Base-by-base conservation (phyloP, 73 alveolate genomes). In the Breviolum minutum region DNA sequence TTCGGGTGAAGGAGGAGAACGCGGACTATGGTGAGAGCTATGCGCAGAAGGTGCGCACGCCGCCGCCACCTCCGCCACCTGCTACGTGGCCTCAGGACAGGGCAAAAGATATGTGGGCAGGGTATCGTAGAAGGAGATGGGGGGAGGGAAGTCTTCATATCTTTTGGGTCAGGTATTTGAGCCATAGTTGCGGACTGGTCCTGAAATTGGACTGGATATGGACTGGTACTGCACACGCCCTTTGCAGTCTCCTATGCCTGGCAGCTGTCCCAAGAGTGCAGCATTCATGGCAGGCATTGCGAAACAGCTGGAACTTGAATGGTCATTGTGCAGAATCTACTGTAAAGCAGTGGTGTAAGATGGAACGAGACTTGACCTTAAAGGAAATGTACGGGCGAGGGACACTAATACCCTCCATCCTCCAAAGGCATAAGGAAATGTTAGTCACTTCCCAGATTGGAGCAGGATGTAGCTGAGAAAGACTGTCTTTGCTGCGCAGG, bases 51-150 rank as follows among this genome's bases (percentile, higher is more conserved):
- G 62, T 79, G 64, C 64, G 24, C 63, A 79, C 29, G 64, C 87
- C 87, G 24, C 87, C 87, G 8, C 87, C 87, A 30, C 87, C 87
- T 11, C 87, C 87, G 63, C 87, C 87, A 9, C 24, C 87, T 9
- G 1, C 81, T 0, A 13, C 74, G 1, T 71, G 81, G 81, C 81
- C 81, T 30, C 81, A 71, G 81, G 81, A 16, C 82, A 73, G 82
- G 54, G 54, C 54, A 40, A 40, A 40, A 40, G 54, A 40, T 40
- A 3, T 40, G 54, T 40, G 54, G 3, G 54, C 54, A 40, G 54
- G 54, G 0, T 0, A 40, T 40, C 54, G 3, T 40, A 40, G 54
- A 40, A 40, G 5, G 54, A 40, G 54, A 40, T 40, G 54, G 54
- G 3, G 54, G 54, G 54, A 40, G 54, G 54, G 54, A 40, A 40